Conservation (phyloP, 345 rosid species). For the Aegle marmelos region DNA sequence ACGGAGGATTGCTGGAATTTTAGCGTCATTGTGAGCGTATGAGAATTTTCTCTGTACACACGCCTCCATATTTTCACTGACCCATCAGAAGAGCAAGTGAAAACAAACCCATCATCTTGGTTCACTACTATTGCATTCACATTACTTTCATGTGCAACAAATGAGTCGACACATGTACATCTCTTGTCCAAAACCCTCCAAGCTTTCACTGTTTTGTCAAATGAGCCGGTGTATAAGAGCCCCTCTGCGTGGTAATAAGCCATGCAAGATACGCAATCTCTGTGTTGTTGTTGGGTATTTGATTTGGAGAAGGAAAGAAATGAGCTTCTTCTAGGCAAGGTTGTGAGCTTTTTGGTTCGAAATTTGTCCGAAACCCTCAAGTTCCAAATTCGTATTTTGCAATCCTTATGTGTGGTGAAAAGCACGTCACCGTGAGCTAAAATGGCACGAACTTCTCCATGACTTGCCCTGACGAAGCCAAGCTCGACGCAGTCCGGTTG, state of each 20-base stretch:
- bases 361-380: constrained; percentile 32
- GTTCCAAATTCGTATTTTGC: constrained; percentile 41
- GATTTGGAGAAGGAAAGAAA: constrained; percentile 27
- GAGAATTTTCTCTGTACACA: constrained; percentile 44
- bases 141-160: constrained; percentile 46
- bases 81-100: constrained; percentile 52
- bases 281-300: constrained; percentile 31
- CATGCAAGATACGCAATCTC: constrained; percentile 44
- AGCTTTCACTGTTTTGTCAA: constrained; percentile 43
- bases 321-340: constrained; percentile 34
- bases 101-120: constrained; percentile 53
- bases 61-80: constrained; percentile 53
- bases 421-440: constrained; percentile 41
- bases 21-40: constrained; percentile 45
- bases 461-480: constrained; percentile 34
- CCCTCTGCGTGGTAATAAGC: constrained; percentile 49
- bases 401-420: constrained; percentile 48
- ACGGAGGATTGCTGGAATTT: constrained; percentile 50
- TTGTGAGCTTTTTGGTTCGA: constrained; percentile 27
- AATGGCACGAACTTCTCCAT: constrained; percentile 37
- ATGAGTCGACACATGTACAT: constrained; percentile 51
- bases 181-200: constrained; percentile 39
- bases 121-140: constrained; percentile 42
- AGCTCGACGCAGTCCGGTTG: constrained; percentile 40
- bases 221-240: constrained; percentile 39